Base-by-base conservation (phyloP, 129 eudicot genomes). In the Deinandra increscens region DNA sequence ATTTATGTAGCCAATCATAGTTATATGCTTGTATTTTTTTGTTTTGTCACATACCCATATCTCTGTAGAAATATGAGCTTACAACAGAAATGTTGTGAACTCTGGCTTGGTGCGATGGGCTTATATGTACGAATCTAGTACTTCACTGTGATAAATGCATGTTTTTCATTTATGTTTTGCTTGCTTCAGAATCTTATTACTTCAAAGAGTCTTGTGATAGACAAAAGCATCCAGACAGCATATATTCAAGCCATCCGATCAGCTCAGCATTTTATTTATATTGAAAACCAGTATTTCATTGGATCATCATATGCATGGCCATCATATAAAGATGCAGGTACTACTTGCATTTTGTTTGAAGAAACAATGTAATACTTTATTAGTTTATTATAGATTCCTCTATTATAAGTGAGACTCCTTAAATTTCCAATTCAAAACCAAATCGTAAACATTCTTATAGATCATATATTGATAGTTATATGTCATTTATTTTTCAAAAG, bases 271-370 rank as follows among this genome's bases (percentile, higher is more conserved):
- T 93, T 86, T 62, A 86, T 93, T 63, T 93, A 93, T 62, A 93
- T 93, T 18, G 98, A 93, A 75, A 93, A 93, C 74, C 98, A 93
- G 68, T 93, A 90, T 78, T 90, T 90, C 78, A 81, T 90, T 53
- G 97, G 97, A 71, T 90, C 97, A 29, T 90, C 97, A 37, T 93
- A 89, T 75, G 98, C 92, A 45, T 93, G 98, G 98, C 95, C 95
- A 0, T 72, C 90, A 17, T 89, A 93, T 84, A 87, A 84, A 83
- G 79, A 93, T 70, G 95, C 97, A 79, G 98, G 98, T 89, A 46
- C 45, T 9, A 46, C 44, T 71, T 69, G 34, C 49, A 43, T 42
- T 39, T 41, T 72, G 37, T 64, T 62, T 37, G 15, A 20, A 62
- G 51, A 73, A 19, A 49, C 64, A 46, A 8, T 15, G 22, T 7